Evolutionary conservation across 331 rosid genomes (phyloP), one percentile per base, ranked within the genome.

Genomic region (Prunus yedoensis): DNA sequence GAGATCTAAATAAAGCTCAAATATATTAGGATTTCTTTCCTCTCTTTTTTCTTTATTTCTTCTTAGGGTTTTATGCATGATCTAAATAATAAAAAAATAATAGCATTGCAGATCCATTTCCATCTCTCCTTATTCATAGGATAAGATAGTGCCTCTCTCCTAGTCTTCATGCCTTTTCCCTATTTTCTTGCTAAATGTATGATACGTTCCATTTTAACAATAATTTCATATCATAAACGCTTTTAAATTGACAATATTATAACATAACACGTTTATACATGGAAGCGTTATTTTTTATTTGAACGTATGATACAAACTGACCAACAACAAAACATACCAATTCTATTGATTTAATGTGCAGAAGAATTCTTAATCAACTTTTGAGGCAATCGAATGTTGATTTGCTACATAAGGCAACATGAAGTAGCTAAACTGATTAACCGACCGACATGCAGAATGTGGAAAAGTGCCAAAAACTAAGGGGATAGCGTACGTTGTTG

Each of bases 1-100:
- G 88, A 83, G 74, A 41, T 84, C 91, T 81, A 80, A 85, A 23
- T 65, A 75, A 81, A 80, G 64, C 43, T 51, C 49, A 32, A 61
- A 27, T 54, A 41, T 25, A 28, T 7, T 38, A 50, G 1, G 0
- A 17, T 21, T 51, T 38, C 3, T 57, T 57, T 38, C 0, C 23
- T 25, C 1, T 16, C 16, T 28, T 61, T 2, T 35, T 32, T 32
- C 4, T 27, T 47, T 32, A 25, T 21, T 20, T 50, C 25, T n/a
- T 52, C 58, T 52, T 52, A 3, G 21, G 21, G 57, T 52, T 52
- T 52, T 52, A 52, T 52, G 57, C 21, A 52, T 9, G 57, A 17
- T 7, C 16, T 14, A 50, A 13, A 15, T 16, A 15, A 50, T 15
- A 15, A 0, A 0, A 50, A 1, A 18, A 28, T 32, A 46, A 2